Base-by-base conservation (phyloP, 306 rosid species). In the Hippophae rhamnoides region DNA sequence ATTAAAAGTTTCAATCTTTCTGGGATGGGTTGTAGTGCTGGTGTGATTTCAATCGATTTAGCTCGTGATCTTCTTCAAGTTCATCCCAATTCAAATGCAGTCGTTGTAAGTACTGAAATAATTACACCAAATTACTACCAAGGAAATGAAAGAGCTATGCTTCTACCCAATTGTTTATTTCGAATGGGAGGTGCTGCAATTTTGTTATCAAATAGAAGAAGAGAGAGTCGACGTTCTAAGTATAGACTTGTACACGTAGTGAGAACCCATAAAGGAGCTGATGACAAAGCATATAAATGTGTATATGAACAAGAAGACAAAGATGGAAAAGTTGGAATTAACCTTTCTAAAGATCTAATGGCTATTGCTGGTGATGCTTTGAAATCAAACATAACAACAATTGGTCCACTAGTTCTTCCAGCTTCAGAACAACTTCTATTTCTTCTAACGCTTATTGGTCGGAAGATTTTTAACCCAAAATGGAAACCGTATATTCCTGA, bases 401-500 rank as follows among this genome's bases (percentile, higher is more conserved):
- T 92, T 57, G 99, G 99, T 2, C 99, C 99, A 7, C 80, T 92
- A 3, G 99, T 92, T 1, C 84, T 92, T 13, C 99, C 99, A 0
- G 99, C 96, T 4, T 92, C 99, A 9, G 99, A 92, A 68, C 99
- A 92, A 66, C 47, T 92, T 3, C 95, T 92, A 0, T 92, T 92
- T 58, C 81, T 92, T 0, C 6, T 84, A 0, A 85, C 93, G 0
- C 82, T 92, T 0, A 82, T 92, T 49, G 99, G 89, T 1, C 75
- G 99, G 58, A 92, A 88, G 54, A 80, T 92, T 1, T 78, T 92
- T 38, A 85, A 80, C 66, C 89, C 89, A 0, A 92, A 88, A 41
- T 92, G 99, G 99, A 92, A 88, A 65, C 96, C 99, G 0, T 92
- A 92, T 50, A 92, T 92, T 10, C 99, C 99, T 0, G 99, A 92